Conservation (phyloP, 1,284 basidiomycete genomes). For the Coniferiporia sulphurascens region DNA sequence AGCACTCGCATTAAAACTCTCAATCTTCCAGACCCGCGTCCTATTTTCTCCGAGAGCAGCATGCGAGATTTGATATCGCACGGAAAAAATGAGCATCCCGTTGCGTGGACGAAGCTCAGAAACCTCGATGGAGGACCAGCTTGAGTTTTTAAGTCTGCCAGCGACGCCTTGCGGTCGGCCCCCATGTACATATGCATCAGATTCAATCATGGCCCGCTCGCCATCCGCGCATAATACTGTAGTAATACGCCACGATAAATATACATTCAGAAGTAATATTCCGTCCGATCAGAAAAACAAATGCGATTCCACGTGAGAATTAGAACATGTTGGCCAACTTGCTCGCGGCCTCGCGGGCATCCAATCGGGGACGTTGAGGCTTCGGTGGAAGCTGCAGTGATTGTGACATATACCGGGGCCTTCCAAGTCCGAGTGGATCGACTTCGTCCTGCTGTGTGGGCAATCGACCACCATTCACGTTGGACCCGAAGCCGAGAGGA, state of each 20-base stretch:
- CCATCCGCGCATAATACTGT: too few relatives aligned
- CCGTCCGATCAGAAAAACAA: not conserved
- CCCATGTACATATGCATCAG: too few relatives aligned
- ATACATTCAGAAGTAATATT: not conserved
- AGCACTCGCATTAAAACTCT: slow-evolving; percentile 5
- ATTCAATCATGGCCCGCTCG: too few relatives aligned
- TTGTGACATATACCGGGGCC: slow-evolving; percentile 54
- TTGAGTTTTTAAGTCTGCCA: not conserved
- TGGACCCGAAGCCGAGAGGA: slow-evolving; percentile 1
- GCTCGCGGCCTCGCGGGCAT: slow-evolving; percentile 79
- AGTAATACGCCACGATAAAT: not conserved
- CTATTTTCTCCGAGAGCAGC: slow-evolving; percentile 9
- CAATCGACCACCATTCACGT: not conserved
- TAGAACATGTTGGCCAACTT: slow-evolving; percentile 80
- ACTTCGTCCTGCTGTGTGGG: slow-evolving; percentile 30
- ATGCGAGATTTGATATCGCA: slow-evolving; percentile 13
- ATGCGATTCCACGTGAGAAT: not conserved
- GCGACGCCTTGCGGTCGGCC: not conserved
- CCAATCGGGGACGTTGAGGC: slow-evolving; percentile 62
- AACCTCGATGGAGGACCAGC: too few relatives aligned
- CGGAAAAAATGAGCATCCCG: slow-evolving; percentile 10
- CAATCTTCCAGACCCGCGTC: slow-evolving; percentile 4
- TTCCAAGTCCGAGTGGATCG: slow-evolving; percentile 60
- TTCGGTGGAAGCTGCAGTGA: slow-evolving; percentile 55
- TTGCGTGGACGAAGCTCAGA: slow-evolving; percentile 7